Evolutionary conservation across 768 basidiomycete species (phyloP).

Genomic region (Tylopilus subfusipes): DNA sequence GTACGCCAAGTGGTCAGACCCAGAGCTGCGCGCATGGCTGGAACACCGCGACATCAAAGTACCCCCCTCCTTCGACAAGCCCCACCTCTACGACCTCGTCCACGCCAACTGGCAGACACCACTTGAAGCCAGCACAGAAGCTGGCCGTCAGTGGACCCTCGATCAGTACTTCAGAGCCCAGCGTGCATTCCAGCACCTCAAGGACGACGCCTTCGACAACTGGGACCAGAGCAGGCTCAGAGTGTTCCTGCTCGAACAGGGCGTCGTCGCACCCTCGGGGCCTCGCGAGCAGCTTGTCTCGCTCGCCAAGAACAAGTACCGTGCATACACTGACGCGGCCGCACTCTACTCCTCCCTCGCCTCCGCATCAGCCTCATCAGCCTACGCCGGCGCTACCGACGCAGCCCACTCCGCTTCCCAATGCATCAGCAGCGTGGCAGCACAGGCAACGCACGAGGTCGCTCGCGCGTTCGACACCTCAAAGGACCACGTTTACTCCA

Average conservation of each 20-base stretch:
- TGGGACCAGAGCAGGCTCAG: constrained; percentile 87
- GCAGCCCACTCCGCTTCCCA: constrained; percentile 37
- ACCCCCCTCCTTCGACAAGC: constrained; percentile 42
- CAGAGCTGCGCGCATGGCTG: constrained; percentile 67
- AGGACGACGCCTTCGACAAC: constrained; percentile 61
- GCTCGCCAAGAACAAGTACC: constrained; percentile 70
- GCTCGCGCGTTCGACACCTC: constrained; percentile 57
- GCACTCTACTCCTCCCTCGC: constrained; percentile 51
- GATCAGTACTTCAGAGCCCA: constrained; percentile 66
- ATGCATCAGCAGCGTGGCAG: constrained; percentile 39
- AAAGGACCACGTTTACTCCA: constrained; percentile 85
- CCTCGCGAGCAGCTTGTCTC: constrained; percentile 76
- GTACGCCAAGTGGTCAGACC: constrained; percentile 55
- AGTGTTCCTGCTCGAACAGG: constrained; percentile 82
- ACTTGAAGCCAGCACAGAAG: constrained; percentile 32
- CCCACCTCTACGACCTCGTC: constrained; percentile 48
- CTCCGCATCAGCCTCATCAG: constrained; percentile 46
- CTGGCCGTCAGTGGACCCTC: constrained; percentile 47
- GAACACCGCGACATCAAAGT: constrained; percentile 58
- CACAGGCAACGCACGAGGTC: constrained; percentile 53
- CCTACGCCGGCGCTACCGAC: constrained; percentile 44
- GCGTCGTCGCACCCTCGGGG: constrained; percentile 77
- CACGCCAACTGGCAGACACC: constrained; percentile 53
- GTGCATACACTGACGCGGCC: constrained; percentile 57
- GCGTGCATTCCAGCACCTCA: constrained; percentile 54